Evolutionary conservation across 2,329 filamentous ascomycete genomes (phyloP), one percentile per base, ranked within the genome.

Genomic region (Colletotrichum sansevieriae): DNA sequence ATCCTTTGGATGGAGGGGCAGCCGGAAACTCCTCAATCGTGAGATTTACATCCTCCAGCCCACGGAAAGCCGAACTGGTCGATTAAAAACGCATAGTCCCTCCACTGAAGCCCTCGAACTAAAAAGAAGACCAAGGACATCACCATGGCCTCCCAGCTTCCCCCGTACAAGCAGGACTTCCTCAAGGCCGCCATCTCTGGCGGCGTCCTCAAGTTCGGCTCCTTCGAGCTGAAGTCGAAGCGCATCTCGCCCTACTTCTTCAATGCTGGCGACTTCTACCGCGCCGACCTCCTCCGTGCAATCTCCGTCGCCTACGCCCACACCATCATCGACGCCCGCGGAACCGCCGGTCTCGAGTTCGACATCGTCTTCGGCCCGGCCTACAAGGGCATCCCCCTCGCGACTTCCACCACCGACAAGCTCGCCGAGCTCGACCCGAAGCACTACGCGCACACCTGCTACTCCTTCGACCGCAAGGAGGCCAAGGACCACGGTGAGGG

Each of bases 341-440:
- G 79, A 51, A 75, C 81, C 39, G 63, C 74, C 25, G 74, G 74
- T 15, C 81, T 88, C 52, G 81, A 87, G 37, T 91, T 97, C 79
- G 95, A 98, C 78, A 87, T 98, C 74, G 85, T 98, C 76, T 98
- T 98, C 80, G 95, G 88, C 15, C 95, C 96, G 3, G 95, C 96
- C 10, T 99, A 98, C 86, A 99, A 98, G 84, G 96, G 96, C 51
- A 97, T 98, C 72, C 94, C 95, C 1, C 88, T 98, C n/a, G 92
- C 92, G 51, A 90, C 92, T 15, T 87, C 92, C 3, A 91, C 94
- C 15, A 87, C 91, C 43, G 88, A 92, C 77, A 92, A 94, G 79
- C 88, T 98, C 12, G 88, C 89, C 61, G 87, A 90, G 75, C 82
- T 94, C 11, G 90, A 93, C 71, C 83, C 87, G 18, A 80, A 83